These are phyloP conservation scores for Backusella westeae DNA, from an alignment of 192 early-diverging fungal genomes.

Conservation along the genomic window DNA sequence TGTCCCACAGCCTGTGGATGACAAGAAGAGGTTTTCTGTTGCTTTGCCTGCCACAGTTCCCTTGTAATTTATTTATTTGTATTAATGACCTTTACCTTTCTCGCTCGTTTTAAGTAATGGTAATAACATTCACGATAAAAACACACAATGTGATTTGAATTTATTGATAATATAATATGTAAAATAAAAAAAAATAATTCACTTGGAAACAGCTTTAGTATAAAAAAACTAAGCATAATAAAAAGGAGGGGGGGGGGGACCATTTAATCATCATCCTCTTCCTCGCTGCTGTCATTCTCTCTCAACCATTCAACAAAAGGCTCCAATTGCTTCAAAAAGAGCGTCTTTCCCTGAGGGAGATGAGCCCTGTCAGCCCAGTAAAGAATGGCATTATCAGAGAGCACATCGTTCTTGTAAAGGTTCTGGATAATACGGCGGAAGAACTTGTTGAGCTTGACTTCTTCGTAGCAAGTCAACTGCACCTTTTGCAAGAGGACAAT, in stretches of 20 bases:
- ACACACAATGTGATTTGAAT: too few relatives aligned
- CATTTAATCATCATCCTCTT: slow-evolving; percentile 50
- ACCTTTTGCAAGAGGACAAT: slow-evolving; percentile 82
- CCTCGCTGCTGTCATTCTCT: slow-evolving; percentile 64
- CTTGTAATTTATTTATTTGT: neutral
- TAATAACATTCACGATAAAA: too few relatives aligned
- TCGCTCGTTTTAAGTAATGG: too few relatives aligned
- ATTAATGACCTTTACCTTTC: too few relatives aligned
- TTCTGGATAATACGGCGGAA: slow-evolving; percentile 79
- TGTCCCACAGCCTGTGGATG: neutral
- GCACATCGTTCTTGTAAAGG: slow-evolving; percentile 88
- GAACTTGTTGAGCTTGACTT: slow-evolving; percentile 84
- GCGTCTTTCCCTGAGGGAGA: slow-evolving; percentile 81
- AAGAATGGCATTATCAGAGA: slow-evolving; percentile 88
- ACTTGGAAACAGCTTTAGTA: neutral
- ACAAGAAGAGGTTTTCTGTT: slow-evolving; percentile 1
- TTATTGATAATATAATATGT: too few relatives aligned
- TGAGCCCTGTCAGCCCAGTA: slow-evolving; percentile 95
- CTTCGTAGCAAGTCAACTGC: slow-evolving; percentile 85
- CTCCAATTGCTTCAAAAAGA: slow-evolving; percentile 93
- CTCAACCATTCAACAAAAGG: slow-evolving; percentile 82
- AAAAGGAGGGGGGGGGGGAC: neutral
- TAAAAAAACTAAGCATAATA: neutral
- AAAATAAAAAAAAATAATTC: neutral
- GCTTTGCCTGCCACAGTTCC: neutral